Evolutionary conservation across 441 rosid species (phyloP).

Genomic region (Brassica hybrid): DNA sequence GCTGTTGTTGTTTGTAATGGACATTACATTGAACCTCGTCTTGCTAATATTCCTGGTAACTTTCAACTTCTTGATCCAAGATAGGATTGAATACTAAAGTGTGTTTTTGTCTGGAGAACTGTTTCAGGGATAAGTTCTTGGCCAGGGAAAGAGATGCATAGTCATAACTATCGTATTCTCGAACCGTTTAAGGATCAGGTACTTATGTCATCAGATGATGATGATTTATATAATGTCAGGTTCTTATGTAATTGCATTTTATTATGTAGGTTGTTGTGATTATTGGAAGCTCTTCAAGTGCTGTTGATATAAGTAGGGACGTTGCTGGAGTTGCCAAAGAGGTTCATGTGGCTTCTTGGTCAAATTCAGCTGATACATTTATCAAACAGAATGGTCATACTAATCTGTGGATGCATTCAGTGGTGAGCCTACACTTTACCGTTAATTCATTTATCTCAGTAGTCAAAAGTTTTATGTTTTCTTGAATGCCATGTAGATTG

Average conservation of each 20-base stretch:
- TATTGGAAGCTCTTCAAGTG: constrained; percentile 76
- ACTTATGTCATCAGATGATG: background rate
- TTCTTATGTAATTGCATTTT: background rate
- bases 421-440: constrained; percentile 46
- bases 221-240: background rate
- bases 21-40: constrained; percentile 65
- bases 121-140: constrained; percentile 69
- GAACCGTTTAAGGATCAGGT: constrained; percentile 69
- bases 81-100: background rate
- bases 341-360: constrained; percentile 76
- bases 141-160: constrained; percentile 93
- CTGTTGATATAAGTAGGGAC: constrained; percentile 73
- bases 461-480: background rate
- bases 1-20: constrained; percentile 85
- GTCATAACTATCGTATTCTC: constrained; percentile 80
- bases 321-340: constrained; percentile 72
- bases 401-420: constrained; percentile 77
- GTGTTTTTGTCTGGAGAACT: background rate
- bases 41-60: constrained; percentile 44
- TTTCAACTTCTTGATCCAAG: background rate
- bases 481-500: constrained; percentile 49
- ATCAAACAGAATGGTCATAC: constrained; percentile 48
- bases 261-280: constrained; percentile 63
- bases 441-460: background rate
- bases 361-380: constrained; percentile 52